Evolutionary conservation across 2,329 filamentous ascomycete genomes (phyloP).

Genomic region (Beauveria brongniartii): DNA sequence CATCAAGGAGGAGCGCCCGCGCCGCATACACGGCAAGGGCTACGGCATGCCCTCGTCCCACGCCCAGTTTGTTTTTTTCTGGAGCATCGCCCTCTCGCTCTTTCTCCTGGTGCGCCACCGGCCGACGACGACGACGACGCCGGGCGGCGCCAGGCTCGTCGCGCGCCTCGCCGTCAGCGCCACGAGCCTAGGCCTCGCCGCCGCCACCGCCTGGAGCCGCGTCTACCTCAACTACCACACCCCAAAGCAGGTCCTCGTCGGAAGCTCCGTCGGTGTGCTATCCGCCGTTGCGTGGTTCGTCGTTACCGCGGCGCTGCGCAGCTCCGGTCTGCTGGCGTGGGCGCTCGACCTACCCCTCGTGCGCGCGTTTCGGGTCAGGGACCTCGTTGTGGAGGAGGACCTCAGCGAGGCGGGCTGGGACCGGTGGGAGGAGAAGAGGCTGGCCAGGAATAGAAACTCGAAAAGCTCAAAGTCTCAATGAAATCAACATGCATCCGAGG

Average conservation of each 20-base stretch:
- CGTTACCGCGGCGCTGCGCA: slow-evolving; percentile 58
- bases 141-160: slow-evolving; percentile 42
- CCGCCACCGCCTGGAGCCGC: slow-evolving; percentile 68
- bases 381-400: slow-evolving; percentile 82
- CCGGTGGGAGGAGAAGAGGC: slow-evolving; percentile 62
- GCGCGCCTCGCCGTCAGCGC: slow-evolving; percentile 42
- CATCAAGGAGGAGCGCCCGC: slow-evolving; percentile 86
- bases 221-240: slow-evolving; percentile 94
- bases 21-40: slow-evolving; percentile 78
- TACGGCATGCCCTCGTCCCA: slow-evolving; percentile 97
- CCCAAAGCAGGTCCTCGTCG: slow-evolving; percentile 75
- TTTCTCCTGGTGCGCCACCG: slow-evolving; percentile 78
- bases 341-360: slow-evolving; percentile 57
- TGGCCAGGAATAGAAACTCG: slow-evolving; percentile 24
- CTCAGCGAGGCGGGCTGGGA: slow-evolving; percentile 89
- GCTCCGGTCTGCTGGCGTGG: slow-evolving; percentile 64
- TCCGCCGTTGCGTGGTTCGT: slow-evolving; percentile 75
- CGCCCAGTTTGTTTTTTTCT: slow-evolving; percentile 90
- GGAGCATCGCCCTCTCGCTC: slow-evolving; percentile 72
- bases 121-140: slow-evolving; percentile 27
- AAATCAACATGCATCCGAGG: neutral
- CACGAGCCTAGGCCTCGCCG: slow-evolving; percentile 53
- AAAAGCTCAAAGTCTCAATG: slow-evolving; percentile 18
- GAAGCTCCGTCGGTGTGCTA: slow-evolving; percentile 59
- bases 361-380: slow-evolving; percentile 63